Base-by-base conservation (phyloP, 192 early-diverging fungal species). In the Coemansia guatemalensis region DNA sequence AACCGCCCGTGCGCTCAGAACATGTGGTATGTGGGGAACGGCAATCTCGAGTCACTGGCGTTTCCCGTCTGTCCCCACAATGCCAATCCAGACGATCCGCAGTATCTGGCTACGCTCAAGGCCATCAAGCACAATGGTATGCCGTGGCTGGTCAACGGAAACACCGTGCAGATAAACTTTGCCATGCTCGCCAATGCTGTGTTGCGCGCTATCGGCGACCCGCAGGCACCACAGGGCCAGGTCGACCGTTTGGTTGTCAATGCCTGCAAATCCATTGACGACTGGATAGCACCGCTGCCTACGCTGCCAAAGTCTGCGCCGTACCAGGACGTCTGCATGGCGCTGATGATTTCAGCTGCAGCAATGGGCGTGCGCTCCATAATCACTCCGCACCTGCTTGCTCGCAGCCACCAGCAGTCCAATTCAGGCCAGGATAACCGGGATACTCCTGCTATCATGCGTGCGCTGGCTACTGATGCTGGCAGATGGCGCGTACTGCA, bases 1-100 rank as follows among this genome's bases (percentile, higher is more conserved):
- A 78, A 78, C 60, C 75, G 75, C 5, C 75, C 75, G 1, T 78
- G 75, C 56, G 66, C 75, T 11, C 67, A 68, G 26, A 69, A 57
- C 63, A 60, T 73, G 60, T 78, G 75, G 75, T 73, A 78, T 60
- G 39, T 78, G 1, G 75, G 75, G 52, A 78, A 73, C 67, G 75
- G 71, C 60, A 65, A 27, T 56, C 53, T 78, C 11, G 75, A 78
- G 3, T 20, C 70, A 1, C 53, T 69, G 20, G 54, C 52, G 4
- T 60, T 59, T 8, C 64, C 70, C 2, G 23, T 24, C 2, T 6
- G 20, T 11, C 47, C 33, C 8, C 56, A 54, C 51, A 48, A 49
- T 33, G 39, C 51, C 8, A 30, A 55, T 26, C 70, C 75, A 11
- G 62, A 60, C 53, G 75, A 78, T 62, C 65, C 75, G 2, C 70